Evolutionary conservation across 1,284 basidiomycete genomes (phyloP).

Genomic region (Austroboletus novae-zelandiae): DNA sequence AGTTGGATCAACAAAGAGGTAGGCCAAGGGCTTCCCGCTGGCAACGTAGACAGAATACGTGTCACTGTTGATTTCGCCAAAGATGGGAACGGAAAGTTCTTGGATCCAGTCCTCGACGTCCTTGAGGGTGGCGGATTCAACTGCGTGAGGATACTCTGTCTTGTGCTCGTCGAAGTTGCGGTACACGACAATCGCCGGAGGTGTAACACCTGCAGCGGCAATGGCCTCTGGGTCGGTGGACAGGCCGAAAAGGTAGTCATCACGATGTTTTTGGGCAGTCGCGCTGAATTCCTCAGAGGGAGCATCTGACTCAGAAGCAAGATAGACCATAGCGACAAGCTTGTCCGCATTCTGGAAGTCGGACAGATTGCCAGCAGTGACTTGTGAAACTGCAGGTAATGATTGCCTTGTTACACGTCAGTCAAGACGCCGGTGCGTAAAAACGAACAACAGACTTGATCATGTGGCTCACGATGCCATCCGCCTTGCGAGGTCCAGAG

Average conservation of each 20-base stretch:
- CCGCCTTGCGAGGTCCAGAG: constrained; percentile 87
- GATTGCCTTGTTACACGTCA: constrained; percentile 65
- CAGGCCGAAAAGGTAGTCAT: constrained; percentile 91
- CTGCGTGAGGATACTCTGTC: constrained; percentile 68
- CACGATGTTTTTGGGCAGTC: constrained; percentile 85
- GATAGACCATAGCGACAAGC: constrained; percentile 88
- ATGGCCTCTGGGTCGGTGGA: constrained; percentile 71
- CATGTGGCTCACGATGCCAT: constrained; percentile 98
- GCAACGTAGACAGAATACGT: constrained; percentile 89
- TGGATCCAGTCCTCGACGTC: constrained; percentile 79
- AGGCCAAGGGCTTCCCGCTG: constrained; percentile 87
- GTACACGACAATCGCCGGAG: constrained; percentile 90
- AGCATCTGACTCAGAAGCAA: constrained; percentile 64
- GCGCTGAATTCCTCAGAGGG: constrained; percentile 74
- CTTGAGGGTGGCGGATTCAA: constrained; percentile 53
- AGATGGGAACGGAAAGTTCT: constrained; percentile 82
- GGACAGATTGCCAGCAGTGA: constrained; percentile 74
- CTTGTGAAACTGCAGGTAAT: constrained; percentile 87
- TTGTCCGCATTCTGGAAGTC: constrained; percentile 91
- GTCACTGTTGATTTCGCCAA: constrained; percentile 93
- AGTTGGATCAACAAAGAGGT: constrained; percentile 89
- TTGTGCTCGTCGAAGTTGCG: constrained; percentile 89
- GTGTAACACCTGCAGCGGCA: constrained; percentile 67
- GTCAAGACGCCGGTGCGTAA: neutral
- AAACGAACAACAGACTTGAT: constrained; percentile 66